Base-by-base conservation (phyloP, 768 basidiomycete genomes). In the Leucocoprinus leucothites region DNA sequence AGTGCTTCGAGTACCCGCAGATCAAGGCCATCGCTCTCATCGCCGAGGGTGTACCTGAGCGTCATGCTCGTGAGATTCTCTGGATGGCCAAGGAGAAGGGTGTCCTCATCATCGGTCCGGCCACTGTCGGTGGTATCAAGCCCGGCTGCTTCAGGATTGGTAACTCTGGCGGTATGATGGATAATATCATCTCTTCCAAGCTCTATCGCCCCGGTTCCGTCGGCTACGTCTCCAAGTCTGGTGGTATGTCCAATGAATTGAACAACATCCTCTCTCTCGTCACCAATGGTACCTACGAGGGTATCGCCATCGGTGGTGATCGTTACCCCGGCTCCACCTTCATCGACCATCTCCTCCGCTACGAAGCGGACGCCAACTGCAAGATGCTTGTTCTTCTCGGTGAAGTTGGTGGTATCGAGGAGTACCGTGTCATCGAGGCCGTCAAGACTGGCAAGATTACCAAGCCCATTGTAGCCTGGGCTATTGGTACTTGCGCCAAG, bases 81-180 rank as follows among this genome's bases (percentile, higher is more conserved):
- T 89, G 91, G 81, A 78, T 86, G 67, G 94, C 97, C 26, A 71
- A 87, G 73, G 77, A 82, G 68, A 93, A 91, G 77, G 82, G 82
- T 36, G 93, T 98, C 53, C 80, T 95, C 67, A 95, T 98, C 75
- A 75, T 82, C 56, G 96, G 97, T 35, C 97, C 97, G 56, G 97
- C 97, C 22, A 99, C 96, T 48, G 96, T 98, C 52, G 96, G 96
- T 75, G 96, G 96, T 66, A 97, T 99, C 80, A 99, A 99, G 81
- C 95, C 96, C 56, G 96, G 96, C 41, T 98, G 96, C 80, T 98
- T 98, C 91, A 85, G 95, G 72, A 98, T 98, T 65, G 96, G 96
- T 66, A 99, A 99, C 83, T 94, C 92, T 57, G 96, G 96, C 79
- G 96, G 92, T 67, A 98, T 98, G 96, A 97, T 98, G 95, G 96